Evolutionary conservation across 78 protist genomes (phyloP), one percentile per base, ranked within the genome.

Genomic region (Dictyostelium intermedium): DNA sequence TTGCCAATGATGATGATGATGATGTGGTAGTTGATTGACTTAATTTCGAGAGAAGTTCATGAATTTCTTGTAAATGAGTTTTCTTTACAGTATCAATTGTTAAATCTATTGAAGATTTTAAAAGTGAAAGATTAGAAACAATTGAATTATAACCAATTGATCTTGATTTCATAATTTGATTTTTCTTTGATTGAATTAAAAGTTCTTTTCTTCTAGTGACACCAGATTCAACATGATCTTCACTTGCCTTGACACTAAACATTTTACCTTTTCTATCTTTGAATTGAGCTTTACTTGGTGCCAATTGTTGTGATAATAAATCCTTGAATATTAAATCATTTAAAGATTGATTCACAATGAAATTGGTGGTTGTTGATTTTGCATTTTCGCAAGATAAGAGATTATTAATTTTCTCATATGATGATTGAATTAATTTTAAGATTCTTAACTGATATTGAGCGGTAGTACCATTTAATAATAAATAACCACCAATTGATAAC

Each of bases 191-290:
- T 47, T 84, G 92, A 13, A 73, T 9, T 34, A 37, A n/a, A 11
- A 92, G 30, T 63, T 84, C 95, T 56, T 84, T 83, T 20, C 95
- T 61, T 60, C 95, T 32, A 13, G 95, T 85, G 2, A 92, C 84
- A 53, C 92, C 95, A 32, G 89, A 60, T 47, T 92, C 95, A 45
- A 84, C 78, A 69, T 78, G 85, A 8, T 92, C 92, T 25, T 92
- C 95, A 50, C 92, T 84, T 32, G 95, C 95, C 39, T 92, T 92
- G 3, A 92, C 95, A 85, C 92, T 84, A 37, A 92, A 92, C 95
- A 92, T 92, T 56, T 92, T 85, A 27, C 95, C 91, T 25, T 92
- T 92, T 35, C 91, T 91, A 47, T 92, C 95, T 30, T 27, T 25
- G 30, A 84, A 82, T 50, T 77, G 87, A 5, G 84, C 18, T 25